Evolutionary conservation across 2,329 filamentous ascomycete genomes (phyloP).

Genomic region (Cercospora sp.): DNA sequence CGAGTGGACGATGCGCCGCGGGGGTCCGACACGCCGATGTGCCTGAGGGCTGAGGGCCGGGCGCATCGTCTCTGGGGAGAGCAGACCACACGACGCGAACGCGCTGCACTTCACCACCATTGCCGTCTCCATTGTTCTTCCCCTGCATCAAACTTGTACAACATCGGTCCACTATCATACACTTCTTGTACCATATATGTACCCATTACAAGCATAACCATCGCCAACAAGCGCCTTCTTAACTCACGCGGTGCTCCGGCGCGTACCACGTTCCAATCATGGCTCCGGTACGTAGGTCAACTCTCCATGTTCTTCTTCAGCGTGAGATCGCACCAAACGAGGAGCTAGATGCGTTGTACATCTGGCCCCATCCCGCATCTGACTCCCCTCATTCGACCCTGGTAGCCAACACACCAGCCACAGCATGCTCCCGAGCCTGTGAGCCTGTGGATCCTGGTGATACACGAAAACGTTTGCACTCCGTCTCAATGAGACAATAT

Average conservation of each 20-base stretch:
- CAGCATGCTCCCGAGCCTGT: constrained; percentile 13
- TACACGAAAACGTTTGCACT: neutral
- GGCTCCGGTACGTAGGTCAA: constrained; percentile 19
- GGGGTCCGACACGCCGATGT: constrained; percentile 17
- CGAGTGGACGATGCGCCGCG: neutral
- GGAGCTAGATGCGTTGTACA: neutral
- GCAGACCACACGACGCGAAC: constrained; percentile 12
- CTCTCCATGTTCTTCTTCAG: no score
- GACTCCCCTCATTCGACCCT: constrained; percentile 1
- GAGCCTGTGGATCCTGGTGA: constrained; percentile 13
- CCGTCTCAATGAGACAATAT: no score
- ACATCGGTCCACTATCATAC: neutral
- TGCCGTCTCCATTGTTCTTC: neutral
- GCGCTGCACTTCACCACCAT: neutral
- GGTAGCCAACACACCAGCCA: constrained; percentile 7
- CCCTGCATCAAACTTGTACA: neutral
- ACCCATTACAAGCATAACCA: neutral
- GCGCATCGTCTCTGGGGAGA: neutral
- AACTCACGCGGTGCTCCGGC: constrained; percentile 3
- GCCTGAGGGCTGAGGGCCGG: neutral
- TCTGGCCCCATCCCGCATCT: neutral
- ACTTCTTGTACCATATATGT: neutral
- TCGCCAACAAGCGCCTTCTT: constrained; percentile 3
- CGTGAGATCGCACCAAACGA: neutral
- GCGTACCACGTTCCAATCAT: neutral